These are phyloP conservation scores for Plasmodium yoelii DNA, from an alignment of 169 alveolate species.

Conservation along the genomic window DNA sequence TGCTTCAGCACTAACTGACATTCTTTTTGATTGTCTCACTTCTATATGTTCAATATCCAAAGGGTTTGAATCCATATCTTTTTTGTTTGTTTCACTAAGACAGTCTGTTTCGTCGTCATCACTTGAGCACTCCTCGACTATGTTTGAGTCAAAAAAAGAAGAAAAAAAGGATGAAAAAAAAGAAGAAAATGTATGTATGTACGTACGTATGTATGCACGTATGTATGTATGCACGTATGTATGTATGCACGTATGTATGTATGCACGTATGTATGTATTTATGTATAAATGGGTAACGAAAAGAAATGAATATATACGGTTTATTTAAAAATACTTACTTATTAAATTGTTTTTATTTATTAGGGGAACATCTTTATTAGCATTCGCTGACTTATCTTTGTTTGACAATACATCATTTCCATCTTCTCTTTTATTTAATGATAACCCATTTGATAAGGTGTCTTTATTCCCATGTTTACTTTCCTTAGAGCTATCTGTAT, in stretches of 20 bases:
- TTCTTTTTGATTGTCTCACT: constrained; percentile 12
- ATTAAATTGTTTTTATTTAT: constrained; percentile 28
- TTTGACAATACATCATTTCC: background rate
- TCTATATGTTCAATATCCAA: constrained; percentile 13
- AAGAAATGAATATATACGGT: background rate
- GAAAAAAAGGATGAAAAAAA: no score
- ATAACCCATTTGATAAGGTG: constrained; percentile 1
- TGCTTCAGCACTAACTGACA: constrained; percentile 92
- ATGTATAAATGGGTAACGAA: background rate
- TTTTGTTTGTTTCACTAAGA: constrained; percentile 33
- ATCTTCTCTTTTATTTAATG: constrained; percentile 43
- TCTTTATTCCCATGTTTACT: constrained; percentile 7
- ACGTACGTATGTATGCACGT: background rate
- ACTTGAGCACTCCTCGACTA: constrained; percentile 54
- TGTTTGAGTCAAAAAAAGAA: background rate
- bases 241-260: no score
- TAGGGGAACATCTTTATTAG: background rate
- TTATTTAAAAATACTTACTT: constrained; percentile 14
- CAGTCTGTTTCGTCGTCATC: constrained; percentile 68
- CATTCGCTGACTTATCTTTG: background rate
- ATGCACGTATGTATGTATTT: no score
- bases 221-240: no score
- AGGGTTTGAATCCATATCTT: constrained; percentile 34
- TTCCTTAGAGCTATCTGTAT: constrained; percentile 3
- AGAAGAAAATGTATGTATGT: background rate